Evolutionary conservation across 1,139 yeast genomes (phyloP).

Genomic region (Pichia sp.): DNA sequence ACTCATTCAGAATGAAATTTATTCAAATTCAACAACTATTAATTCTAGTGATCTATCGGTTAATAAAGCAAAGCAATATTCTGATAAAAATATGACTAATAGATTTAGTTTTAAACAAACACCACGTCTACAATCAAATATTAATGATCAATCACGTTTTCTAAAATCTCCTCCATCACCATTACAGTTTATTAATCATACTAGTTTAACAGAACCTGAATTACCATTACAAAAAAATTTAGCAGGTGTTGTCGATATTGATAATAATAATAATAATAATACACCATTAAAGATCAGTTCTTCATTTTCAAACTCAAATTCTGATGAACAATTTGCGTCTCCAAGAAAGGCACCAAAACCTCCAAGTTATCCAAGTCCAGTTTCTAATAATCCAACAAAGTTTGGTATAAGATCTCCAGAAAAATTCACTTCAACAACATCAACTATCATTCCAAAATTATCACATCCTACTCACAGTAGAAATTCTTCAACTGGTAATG

Average conservation of each 20-base stretch:
- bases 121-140: constrained; percentile 1
- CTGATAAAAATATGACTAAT: not conserved
- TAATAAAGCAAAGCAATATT: constrained; percentile 6
- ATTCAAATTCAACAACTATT: not conserved
- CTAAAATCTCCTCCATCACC: constrained; percentile 8
- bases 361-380: constrained; percentile 46
- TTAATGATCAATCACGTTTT: not conserved
- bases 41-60: constrained; percentile 4
- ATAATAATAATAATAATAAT: not conserved
- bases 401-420: constrained; percentile 28
- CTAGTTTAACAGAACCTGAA: not conserved
- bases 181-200: constrained; percentile 1
- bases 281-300: too few species aligned
- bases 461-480: constrained; percentile 21
- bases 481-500: constrained; percentile 24
- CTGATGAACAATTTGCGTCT: constrained; percentile 37
- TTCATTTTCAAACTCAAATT: not conserved
- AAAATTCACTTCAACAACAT: constrained; percentile 4
- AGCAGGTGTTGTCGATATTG: not conserved
- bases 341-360: constrained; percentile 64
- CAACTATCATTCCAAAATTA: constrained; percentile 10
- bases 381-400: constrained; percentile 26
- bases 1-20: not conserved
- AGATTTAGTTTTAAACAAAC: constrained; percentile 10
- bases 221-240: too few species aligned